Evolutionary conservation across 768 basidiomycete genomes (phyloP), one percentile per base, ranked within the genome.

Genomic region (Xerocomus spinulosus): DNA sequence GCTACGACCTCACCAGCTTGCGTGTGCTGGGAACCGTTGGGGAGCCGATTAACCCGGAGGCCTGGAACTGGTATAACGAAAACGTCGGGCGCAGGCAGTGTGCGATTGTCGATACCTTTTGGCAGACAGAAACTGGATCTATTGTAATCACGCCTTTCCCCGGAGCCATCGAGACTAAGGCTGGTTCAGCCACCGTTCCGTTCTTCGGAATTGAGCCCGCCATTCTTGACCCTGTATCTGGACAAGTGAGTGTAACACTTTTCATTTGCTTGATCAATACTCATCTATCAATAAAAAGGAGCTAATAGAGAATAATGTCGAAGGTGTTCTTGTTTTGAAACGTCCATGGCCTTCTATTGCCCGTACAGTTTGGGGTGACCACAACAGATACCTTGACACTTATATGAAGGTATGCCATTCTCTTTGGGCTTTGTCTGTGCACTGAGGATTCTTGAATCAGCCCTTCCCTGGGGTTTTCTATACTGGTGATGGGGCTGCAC

Each of bases 41-140:
- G 46, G 96, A 99, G 71, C 96, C 96, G 1, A 98, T 99, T 75
- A 97, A 97, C 69, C 93, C 94, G 23, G 95, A 97, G 67, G 95
- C 95, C 10, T 97, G 96, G 95, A 81, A 94, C 59, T 98, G 95
- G 95, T 96, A 94, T 71, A 92, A 95, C 67, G 92, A 96, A 61
- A 81, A 92, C 61, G 93, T 96, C 45, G 96, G 95, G 9, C 78
- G 80, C 60, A 75, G 69, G 55, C 79, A 97, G 67, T 94, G 91
- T 63, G 92, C 95, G 6, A 83, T 97, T 55, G 93, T 95, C 34
- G 93, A 96, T 70, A 95, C 91, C 4, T 93, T 82, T 70, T 93
- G 90, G 91, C 94, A 97, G 78, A 99, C 96, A 0, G 95, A 99
- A 73, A 98, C 96, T 1, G 96, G 96, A 45, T 91, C 88, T 2